A percentile compares a stretch with the other conserved stretches of the same genome.
phyloP scores from a whole-genome alignment of 2,329 filamentous ascomycete genomes.

The Fusarium nygamai region DNA sequence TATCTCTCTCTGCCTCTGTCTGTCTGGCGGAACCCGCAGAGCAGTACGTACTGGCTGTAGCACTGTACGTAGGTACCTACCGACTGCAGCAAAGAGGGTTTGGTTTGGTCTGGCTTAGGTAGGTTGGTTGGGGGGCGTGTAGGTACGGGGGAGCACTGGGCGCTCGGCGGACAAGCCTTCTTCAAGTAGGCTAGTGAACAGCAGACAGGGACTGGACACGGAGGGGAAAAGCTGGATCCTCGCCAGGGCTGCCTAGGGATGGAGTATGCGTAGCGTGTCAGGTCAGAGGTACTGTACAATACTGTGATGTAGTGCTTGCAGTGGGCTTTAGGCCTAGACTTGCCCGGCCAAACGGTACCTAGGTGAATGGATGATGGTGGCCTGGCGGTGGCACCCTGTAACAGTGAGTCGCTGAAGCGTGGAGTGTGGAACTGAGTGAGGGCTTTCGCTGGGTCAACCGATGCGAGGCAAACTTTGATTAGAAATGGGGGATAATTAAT shows the following conservation, averaged over 20 bases:
- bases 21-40: slow-evolving; percentile 31
- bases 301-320: slow-evolving; percentile 19
- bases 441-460: slow-evolving; percentile 43
- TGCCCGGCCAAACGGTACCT: neutral
- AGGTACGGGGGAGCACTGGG: slow-evolving; percentile 31
- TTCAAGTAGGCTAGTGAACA: slow-evolving; percentile 36
- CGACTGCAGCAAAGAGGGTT: slow-evolving; percentile 15
- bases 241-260: slow-evolving; percentile 17
- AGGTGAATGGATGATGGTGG: neutral
- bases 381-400: slow-evolving; percentile 10
- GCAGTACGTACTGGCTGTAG: slow-evolving; percentile 18
- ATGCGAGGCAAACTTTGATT: slow-evolving; percentile 43
- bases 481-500: slow-evolving; percentile 13
- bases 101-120: slow-evolving; percentile 15
- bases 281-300: slow-evolving; percentile 16
- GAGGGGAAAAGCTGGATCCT: slow-evolving; percentile 37
- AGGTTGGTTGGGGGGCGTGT: slow-evolving; percentile 25
- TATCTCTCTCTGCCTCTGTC: slow-evolving; percentile 20
- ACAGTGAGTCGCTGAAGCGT: slow-evolving; percentile 27
- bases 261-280: slow-evolving; percentile 31
- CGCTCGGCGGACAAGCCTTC: slow-evolving; percentile 36
- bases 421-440: slow-evolving; percentile 40
- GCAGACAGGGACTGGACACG: slow-evolving; percentile 34
- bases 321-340: slow-evolving; percentile 17
- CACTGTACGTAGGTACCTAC: neutral